Base-by-base conservation (phyloP, 2,329 filamentous ascomycete genomes). In the Diaporthe velutina region DNA sequence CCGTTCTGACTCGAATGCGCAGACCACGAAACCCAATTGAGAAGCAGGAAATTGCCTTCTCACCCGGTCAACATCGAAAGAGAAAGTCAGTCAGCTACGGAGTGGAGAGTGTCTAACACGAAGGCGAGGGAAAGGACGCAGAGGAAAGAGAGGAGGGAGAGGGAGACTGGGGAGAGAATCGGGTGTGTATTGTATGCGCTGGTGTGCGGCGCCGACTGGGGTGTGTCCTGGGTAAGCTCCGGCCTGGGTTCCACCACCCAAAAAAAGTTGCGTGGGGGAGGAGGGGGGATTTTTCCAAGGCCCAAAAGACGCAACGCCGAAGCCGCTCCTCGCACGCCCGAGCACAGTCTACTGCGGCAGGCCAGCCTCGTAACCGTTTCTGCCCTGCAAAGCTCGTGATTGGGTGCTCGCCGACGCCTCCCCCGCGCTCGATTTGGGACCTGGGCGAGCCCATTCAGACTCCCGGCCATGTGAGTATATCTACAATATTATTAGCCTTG, bases 1-100 rank as follows among this genome's bases (percentile, higher is more conserved):
- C 61, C 52, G 61, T 52, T 64, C 73, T 76, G 73, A 76, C 73
- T 76, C 70, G 68, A 61, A 76, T 71, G 72, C 72, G 72, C 60
- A 76, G 60, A 28, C 68, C 38, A 64, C 71, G 35, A 57, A 50
- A 66, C 70, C 60, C 73, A 70, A 58, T 58, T 55, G 42, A 70
- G 45, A 38, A 57, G 45, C 45, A 64, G 30, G 38, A 64, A 64
- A 48, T 73, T 52, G 42, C 54, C 38, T 60, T 64, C 61, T 70
- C 61, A 74, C 38, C 38, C 30, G 35, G 55, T 64, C 54, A 74
- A 58, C 73, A 55, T 42, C 38, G 71, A 66, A 60, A 28, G 45
- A 50, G 38, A 22, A 70, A 40, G 38, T 17, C n/a, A 60, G 60
- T 42, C 45, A 40, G 54, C 48, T 52, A 70, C 50, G 58, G 74